These are phyloP conservation scores for Brettanomyces custersianus DNA, from an alignment of 805 yeast species.

Conservation along the genomic window DNA sequence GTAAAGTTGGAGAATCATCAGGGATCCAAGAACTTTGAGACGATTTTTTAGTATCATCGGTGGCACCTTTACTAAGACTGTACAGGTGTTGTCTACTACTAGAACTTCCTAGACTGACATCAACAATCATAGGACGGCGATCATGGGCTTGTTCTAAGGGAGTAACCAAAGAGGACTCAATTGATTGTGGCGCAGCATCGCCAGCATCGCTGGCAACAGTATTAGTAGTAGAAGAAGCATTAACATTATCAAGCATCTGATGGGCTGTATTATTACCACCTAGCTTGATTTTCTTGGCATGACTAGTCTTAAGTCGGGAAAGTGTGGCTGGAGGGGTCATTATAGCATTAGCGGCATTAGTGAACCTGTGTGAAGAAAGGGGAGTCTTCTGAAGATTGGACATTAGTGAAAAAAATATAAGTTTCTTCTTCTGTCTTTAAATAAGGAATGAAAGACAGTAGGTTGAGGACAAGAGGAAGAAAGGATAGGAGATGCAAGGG, in stretches of 20 bases:
- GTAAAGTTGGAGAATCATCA: conserved; percentile 2
- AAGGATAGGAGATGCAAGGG: no score
- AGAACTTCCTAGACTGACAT: conserved; percentile 1
- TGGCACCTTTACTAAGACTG: neutral
- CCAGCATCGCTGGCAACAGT: neutral
- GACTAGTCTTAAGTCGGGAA: conserved; percentile 1
- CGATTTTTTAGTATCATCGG: neutral
- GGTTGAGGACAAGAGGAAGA: no score
- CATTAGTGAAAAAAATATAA: no score
- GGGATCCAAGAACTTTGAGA: neutral
- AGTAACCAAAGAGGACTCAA: conserved; percentile 1
- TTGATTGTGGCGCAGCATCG: neutral
- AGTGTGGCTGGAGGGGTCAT: conserved; percentile 2
- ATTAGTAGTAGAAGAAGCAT: no score
- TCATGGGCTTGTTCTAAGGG: neutral
- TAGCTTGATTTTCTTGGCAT: neutral
- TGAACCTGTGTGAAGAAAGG: neutral
- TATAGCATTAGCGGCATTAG: neutral
- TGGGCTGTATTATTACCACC: neutral
- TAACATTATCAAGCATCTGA: no score
- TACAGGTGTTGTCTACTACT: conserved; percentile 3
- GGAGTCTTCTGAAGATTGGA: neutral
- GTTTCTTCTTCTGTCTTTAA: no score
- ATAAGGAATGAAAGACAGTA: no score
- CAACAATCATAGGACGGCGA: conserved; percentile 3